Base-by-base conservation (phyloP, 805 yeast species). In the Saccharomycopsis guyanensis region DNA sequence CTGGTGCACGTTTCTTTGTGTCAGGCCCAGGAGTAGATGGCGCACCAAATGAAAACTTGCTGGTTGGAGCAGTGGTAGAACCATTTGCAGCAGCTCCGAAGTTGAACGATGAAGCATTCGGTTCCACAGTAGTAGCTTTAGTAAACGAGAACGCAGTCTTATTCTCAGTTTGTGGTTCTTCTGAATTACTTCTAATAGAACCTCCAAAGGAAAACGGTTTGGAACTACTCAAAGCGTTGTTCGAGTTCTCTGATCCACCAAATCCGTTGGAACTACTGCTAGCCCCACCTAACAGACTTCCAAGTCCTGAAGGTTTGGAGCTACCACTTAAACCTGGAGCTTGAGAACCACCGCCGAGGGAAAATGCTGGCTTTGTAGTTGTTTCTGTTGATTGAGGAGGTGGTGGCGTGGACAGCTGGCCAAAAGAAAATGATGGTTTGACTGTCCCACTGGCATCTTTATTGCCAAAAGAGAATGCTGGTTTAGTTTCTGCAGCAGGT, bases 401-500 rank as follows among this genome's bases (percentile, higher is more conserved):
- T 5, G 40, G 40, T 15, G 12, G 15, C 12, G 40, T 18, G n/a
- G 5, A 5, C 19, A 20, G 23, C n/a, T 39, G 31, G 33, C 42
- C 42, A 39, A 39, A 39, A 23, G 42, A 39, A 39, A 39, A 39
- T 16, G 33, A 15, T 25, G 42, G 42, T 39, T 19, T 19, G 4
- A 15, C 16, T 15, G 20, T 33, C 8, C 20, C 34, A 20, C 25
- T 8, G n/a, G 20, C 18, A 15, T 7, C 40, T 7, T 19, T 7
- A 12, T 4, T 8, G 23, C 25, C 40, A n/a, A 37, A 37, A 4
- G 40, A 33, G 40, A 37, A 15, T 7, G 37, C 16, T n/a, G 16
- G 37, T 7, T 34, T 34, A n/a, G n/a, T n/a, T n/a, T n/a, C n/a
- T 29, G 10, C n/a, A 19, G 20, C 22, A 13, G 38, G 38, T 34